These are phyloP conservation scores for Fusarium phyllophilum DNA, from an alignment of 2,329 filamentous ascomycete genomes.

Conservation along the genomic window DNA sequence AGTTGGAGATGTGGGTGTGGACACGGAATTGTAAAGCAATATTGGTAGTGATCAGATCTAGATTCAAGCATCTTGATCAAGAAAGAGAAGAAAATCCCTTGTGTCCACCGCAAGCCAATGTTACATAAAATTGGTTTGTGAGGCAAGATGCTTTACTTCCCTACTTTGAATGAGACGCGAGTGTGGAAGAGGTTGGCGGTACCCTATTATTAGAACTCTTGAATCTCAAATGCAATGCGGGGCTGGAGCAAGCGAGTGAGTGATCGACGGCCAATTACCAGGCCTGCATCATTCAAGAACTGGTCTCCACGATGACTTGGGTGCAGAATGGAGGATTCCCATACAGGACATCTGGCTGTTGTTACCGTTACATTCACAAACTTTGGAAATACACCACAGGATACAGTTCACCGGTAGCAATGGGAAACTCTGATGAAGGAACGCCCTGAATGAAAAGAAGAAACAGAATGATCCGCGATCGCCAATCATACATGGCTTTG, in stretches of 20 bases:
- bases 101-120: background rate
- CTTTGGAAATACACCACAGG: background rate
- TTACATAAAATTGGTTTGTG: background rate
- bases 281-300: background rate
- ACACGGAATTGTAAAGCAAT: background rate
- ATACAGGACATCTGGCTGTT: background rate
- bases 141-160: constrained; percentile 1
- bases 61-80: background rate
- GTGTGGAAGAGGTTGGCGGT: constrained; percentile 23
- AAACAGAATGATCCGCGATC: constrained; percentile 14
- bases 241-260: constrained; percentile 3
- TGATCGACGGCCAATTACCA: background rate
- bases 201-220: constrained; percentile 35
- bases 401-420: background rate
- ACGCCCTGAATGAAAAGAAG: background rate
- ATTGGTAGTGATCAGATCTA: background rate
- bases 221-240: constrained; percentile 19
- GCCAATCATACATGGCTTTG: constrained; percentile 25
- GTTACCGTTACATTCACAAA: background rate
- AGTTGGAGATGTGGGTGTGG: background rate
- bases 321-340: background rate
- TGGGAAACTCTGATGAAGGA: constrained; percentile 5
- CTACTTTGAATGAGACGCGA: constrained; percentile 16
- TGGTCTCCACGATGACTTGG: background rate
- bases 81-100: background rate